Evolutionary conservation across 768 basidiomycete species (phyloP).

Genomic region (Tricholoma matsutake): DNA sequence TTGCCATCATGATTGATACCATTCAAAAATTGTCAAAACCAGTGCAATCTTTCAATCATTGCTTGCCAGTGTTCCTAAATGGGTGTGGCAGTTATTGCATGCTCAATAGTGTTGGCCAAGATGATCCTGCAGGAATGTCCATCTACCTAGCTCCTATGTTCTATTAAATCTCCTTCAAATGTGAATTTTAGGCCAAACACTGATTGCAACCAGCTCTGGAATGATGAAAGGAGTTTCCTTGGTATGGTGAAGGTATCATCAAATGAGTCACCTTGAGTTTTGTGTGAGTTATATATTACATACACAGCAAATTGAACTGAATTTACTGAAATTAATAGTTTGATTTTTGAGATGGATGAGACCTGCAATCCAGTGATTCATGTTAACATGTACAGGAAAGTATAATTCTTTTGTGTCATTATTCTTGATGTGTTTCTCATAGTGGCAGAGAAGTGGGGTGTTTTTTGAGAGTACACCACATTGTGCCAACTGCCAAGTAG

Average conservation of each 20-base stretch:
- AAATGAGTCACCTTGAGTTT: not conserved
- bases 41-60: too few species aligned
- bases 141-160: constrained; percentile 7
- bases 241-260: not conserved
- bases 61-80: too few species aligned
- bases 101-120: too few species aligned
- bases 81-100: too few species aligned
- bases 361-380: constrained; percentile 21
- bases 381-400: constrained; percentile 14
- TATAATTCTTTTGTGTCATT: constrained; percentile 2
- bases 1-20: too few species aligned
- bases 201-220: constrained; percentile 6
- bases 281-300: not conserved
- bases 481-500: constrained; percentile 7
- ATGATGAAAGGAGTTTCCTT: constrained; percentile 1
- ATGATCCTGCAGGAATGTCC: too few species aligned
- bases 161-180: not conserved
- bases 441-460: not conserved
- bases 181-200: not conserved
- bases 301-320: not conserved
- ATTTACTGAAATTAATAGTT: constrained; percentile 12
- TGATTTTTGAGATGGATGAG: constrained; percentile 11
- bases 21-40: too few species aligned
- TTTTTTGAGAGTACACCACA: not conserved
- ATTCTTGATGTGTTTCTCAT: constrained; percentile 7